Conservation (phyloP, 306 rosid genomes). For the Amphicarpaea edgeworthii region DNA sequence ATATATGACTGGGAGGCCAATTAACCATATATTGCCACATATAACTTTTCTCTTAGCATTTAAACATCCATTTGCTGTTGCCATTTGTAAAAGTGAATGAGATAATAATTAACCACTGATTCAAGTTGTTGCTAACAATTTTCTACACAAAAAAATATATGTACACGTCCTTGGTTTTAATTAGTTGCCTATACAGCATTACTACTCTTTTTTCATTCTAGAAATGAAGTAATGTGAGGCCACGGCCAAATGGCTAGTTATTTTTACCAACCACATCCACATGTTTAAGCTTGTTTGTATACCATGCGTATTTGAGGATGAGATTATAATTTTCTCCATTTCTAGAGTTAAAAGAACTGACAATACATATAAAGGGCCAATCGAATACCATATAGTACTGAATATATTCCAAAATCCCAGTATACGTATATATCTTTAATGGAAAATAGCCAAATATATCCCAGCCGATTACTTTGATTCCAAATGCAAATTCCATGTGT, state of each 20-base stretch:
- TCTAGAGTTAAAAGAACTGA: not conserved
- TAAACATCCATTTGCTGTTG: not conserved
- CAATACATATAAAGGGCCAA: not conserved
- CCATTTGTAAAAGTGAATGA: not conserved
- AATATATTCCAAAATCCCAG: slow-evolving; percentile 47
- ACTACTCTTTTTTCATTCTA: not conserved
- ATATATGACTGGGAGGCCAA: not conserved
- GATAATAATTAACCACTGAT: not conserved
- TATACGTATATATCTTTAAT: slow-evolving; percentile 3
- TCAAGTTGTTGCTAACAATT: not conserved
- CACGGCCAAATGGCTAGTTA: not conserved
- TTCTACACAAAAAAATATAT: not conserved
- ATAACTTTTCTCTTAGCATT: not conserved
- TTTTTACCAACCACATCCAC: slow-evolving; percentile 17
- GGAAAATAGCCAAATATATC: not conserved
- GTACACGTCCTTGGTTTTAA: not conserved
- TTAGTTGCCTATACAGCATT: not conserved
- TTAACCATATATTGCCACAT: not conserved
- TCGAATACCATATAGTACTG: slow-evolving; percentile 16
- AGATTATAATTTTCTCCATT: slow-evolving; percentile 21
- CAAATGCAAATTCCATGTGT: slow-evolving; percentile 41
- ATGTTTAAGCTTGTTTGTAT: not conserved
- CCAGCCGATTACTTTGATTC: slow-evolving; percentile 52
- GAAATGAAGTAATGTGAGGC: not conserved
- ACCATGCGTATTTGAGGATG: slow-evolving; percentile 18